A percentile compares a stretch with the other conserved stretches of the same genome.
Evolutionary conservation across 2,329 filamentous ascomycete species (phyloP).

Genomic region (Nannizziopsis barbatae): DNA sequence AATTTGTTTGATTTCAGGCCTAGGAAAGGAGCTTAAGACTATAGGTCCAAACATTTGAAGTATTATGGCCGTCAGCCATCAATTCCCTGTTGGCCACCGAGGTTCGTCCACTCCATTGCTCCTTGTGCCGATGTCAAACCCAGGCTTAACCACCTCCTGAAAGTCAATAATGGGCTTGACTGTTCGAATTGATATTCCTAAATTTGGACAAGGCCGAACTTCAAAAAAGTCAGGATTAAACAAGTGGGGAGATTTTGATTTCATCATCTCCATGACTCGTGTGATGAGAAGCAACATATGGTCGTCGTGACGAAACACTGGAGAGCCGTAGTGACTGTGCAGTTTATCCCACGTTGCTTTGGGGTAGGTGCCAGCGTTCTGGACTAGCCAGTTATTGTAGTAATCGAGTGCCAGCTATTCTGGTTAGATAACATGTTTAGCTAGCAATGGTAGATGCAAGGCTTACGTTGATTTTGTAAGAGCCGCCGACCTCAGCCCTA

Average conservation of each 20-base stretch:
- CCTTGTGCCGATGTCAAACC: conserved; percentile 41
- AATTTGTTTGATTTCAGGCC: too few relatives aligned
- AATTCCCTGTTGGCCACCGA: conserved; percentile 34
- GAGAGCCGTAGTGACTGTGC: conserved; percentile 37
- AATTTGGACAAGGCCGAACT: conserved; percentile 26
- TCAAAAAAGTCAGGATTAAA: conserved; percentile 43
- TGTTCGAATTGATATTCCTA: conserved; percentile 30
- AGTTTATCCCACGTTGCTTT: conserved; percentile 39
- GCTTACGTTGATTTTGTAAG: conserved; percentile 34
- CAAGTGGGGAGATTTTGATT: conserved; percentile 22
- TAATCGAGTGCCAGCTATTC: conserved; percentile 30
- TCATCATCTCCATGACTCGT: conserved; percentile 32
- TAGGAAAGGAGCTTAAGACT: too few relatives aligned
- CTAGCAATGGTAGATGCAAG: background rate
- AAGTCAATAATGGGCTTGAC: conserved; percentile 40
- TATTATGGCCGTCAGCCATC: too few relatives aligned
- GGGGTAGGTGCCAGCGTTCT: conserved; percentile 32
- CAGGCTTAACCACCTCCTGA: conserved; percentile 30
- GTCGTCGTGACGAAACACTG: conserved; percentile 43
- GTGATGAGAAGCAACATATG: conserved; percentile 37
- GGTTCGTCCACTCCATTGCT: conserved; percentile 42
- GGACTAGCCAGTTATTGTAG: conserved; percentile 35
- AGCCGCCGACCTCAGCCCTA: conserved; percentile 32
- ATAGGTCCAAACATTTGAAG: too few relatives aligned
- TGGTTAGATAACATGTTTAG: background rate